Evolutionary conservation across 176 grass and related monocot species (phyloP).

Genomic region (Aegilops longissima): DNA sequence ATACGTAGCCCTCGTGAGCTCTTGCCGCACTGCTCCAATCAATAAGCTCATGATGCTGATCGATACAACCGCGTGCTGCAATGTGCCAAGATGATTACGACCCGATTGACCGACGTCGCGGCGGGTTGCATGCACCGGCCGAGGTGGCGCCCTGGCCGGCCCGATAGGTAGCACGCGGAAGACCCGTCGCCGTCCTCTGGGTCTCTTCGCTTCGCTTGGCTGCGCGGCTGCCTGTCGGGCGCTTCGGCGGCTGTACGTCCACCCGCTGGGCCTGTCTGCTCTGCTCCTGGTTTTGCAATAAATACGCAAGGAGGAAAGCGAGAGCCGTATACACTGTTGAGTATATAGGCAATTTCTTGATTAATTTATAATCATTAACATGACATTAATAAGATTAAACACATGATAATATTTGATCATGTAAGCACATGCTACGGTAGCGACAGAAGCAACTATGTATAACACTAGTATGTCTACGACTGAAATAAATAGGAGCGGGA

Average conservation of each 20-base stretch:
- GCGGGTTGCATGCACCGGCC: constrained; percentile 26
- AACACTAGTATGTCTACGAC: too few species aligned
- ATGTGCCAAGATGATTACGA: constrained; percentile 2
- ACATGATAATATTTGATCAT: too few species aligned
- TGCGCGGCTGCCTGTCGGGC: constrained; percentile 26
- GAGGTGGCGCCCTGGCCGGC: not conserved
- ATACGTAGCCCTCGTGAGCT: not conserved
- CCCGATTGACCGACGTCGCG: not conserved
- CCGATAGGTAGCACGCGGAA: not conserved
- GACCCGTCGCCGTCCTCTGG: constrained; percentile 6
- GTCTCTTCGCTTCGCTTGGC: not conserved
- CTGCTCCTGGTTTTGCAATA: not conserved
- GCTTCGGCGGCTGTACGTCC: not conserved
- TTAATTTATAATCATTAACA: too few species aligned
- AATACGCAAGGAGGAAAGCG: not conserved
- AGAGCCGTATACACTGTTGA: not conserved
- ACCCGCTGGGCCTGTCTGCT: not conserved
- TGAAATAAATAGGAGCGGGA: too few species aligned
- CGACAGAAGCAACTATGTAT: too few species aligned
- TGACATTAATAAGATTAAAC: too few species aligned
- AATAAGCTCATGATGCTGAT: not conserved
- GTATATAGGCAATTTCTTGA: too few species aligned
- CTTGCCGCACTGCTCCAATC: not conserved
- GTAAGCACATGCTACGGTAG: too few species aligned
- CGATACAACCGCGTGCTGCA: not conserved